These are phyloP conservation scores for Margaritispora aquatica DNA, from an alignment of 495 filamentous ascomycete species.

Conservation along the genomic window DNA sequence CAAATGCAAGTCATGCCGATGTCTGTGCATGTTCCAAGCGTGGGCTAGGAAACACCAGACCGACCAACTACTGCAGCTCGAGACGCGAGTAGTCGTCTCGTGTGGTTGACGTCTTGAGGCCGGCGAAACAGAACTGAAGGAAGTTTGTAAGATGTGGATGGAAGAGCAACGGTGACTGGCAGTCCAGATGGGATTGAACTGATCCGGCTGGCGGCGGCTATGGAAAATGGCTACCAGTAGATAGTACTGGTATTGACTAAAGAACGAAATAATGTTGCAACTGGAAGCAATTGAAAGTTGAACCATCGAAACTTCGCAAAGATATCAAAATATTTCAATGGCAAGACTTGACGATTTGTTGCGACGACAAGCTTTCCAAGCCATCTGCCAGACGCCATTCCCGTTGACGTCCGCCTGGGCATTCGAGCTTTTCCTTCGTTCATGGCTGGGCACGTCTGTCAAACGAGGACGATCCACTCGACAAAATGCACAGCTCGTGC, in stretches of 20 bases:
- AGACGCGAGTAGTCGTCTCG: slow-evolving; percentile 7
- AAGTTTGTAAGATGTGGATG: not conserved
- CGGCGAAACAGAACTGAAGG: not conserved
- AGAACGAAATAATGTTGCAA: no score
- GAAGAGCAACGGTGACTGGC: not conserved
- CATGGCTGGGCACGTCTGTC: not conserved
- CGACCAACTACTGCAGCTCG: slow-evolving; percentile 1
- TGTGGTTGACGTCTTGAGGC: not conserved
- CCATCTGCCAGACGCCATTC: not conserved
- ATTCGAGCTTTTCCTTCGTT: not conserved
- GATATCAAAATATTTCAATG: not conserved
- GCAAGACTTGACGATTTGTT: not conserved
- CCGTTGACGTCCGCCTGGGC: not conserved
- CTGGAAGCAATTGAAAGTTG: no score
- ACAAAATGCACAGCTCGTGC: not conserved
- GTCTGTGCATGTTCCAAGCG: slow-evolving; percentile 15
- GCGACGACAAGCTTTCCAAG: not conserved
- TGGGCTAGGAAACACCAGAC: slow-evolving; percentile 9
- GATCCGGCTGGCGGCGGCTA: not conserved
- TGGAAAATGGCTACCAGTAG: not conserved
- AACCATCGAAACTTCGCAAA: no score
- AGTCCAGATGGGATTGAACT: not conserved
- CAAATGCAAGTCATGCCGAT: slow-evolving; percentile 7
- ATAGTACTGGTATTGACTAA: not conserved
- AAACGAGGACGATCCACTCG: not conserved